These are phyloP conservation scores for Simplicillium aogashimaense DNA, from an alignment of 2,329 filamentous ascomycete genomes.

Conservation along the genomic window DNA sequence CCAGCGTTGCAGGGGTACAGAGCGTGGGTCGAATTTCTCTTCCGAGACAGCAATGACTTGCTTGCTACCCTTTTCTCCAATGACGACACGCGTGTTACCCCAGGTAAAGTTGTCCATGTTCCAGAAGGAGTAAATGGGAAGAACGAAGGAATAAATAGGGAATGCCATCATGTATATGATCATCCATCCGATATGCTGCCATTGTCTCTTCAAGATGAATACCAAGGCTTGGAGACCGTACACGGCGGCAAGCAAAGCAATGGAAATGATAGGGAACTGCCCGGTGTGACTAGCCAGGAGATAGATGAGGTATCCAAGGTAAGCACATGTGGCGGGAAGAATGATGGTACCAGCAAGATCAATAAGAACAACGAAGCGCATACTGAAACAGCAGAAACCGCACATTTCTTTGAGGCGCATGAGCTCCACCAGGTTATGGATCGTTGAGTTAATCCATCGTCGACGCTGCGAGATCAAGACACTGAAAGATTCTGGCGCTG, in stretches of 20 bases:
- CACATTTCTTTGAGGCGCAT: conserved; percentile 88
- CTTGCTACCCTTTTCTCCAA: conserved; percentile 87
- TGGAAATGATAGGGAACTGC: conserved; percentile 75
- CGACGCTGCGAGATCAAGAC: conserved; percentile 95
- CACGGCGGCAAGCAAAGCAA: conserved; percentile 80
- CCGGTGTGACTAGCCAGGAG: conserved; percentile 57
- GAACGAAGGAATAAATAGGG: conserved; percentile 83
- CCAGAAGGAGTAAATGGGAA: conserved; percentile 98
- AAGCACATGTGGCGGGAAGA: conserved; percentile 78
- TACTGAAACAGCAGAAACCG: conserved; percentile 97
- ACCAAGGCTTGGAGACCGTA: conserved; percentile 95
- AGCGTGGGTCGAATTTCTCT: conserved; percentile 81
- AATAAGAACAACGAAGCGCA: conserved; percentile 93
- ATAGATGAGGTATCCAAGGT: conserved; percentile 84
- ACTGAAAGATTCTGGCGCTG: conserved; percentile 87
- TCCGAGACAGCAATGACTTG: conserved; percentile 80
- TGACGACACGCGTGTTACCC: conserved; percentile 97
- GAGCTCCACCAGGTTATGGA: conserved; percentile 90
- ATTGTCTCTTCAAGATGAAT: conserved; percentile 93
- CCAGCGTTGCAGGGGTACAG: conserved; percentile 91
- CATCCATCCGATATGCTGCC: conserved; percentile 99
- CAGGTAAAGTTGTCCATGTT: conserved; percentile 98
- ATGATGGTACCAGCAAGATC: conserved; percentile 90
- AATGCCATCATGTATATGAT: conserved; percentile 95
- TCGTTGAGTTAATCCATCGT: conserved; percentile 98